Conservation (phyloP, 176 grass and related monocot genomes). For the Typha latifolia region DNA sequence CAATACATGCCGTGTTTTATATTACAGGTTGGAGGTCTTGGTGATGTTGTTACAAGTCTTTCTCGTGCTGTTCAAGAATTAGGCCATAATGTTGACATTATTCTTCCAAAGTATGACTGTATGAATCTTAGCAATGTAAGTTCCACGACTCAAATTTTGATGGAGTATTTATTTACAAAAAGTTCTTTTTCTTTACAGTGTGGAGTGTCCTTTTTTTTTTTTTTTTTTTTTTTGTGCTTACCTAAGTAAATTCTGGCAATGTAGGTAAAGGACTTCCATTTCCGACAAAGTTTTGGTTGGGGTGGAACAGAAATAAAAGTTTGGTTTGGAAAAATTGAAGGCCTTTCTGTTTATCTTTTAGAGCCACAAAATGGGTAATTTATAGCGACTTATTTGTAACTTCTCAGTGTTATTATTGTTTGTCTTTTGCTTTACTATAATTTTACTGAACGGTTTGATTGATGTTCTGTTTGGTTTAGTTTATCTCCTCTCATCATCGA, state of each 20-base stretch:
- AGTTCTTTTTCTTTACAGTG: background rate
- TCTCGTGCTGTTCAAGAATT: constrained; percentile 95
- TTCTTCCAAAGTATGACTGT: constrained; percentile 95
- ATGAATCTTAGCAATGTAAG: constrained; percentile 89
- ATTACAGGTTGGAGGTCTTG: constrained; percentile 82
- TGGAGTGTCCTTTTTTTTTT: background rate
- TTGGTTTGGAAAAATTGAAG: constrained; percentile 87
- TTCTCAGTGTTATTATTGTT: background rate
- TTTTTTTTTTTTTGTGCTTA: background rate
- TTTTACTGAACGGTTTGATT: background rate
- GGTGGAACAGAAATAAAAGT: constrained; percentile 78
- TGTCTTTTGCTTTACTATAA: background rate
- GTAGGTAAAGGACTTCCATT: constrained; percentile 81
- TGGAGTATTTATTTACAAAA: background rate
- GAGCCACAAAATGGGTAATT: constrained; percentile 89
- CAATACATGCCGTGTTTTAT: background rate
- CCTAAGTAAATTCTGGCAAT: constrained; percentile 7
- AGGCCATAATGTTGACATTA: constrained; percentile 87
- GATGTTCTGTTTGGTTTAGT: background rate
- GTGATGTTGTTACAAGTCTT: constrained; percentile 95
- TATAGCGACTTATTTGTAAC: background rate
- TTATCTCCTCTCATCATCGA: background rate
- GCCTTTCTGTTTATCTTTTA: constrained; percentile 82
- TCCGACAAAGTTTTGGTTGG: constrained; percentile 50
- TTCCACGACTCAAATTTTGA: background rate